Base-by-base conservation (phyloP, 2,329 filamentous ascomycete species). In the Alternaria sp. region DNA sequence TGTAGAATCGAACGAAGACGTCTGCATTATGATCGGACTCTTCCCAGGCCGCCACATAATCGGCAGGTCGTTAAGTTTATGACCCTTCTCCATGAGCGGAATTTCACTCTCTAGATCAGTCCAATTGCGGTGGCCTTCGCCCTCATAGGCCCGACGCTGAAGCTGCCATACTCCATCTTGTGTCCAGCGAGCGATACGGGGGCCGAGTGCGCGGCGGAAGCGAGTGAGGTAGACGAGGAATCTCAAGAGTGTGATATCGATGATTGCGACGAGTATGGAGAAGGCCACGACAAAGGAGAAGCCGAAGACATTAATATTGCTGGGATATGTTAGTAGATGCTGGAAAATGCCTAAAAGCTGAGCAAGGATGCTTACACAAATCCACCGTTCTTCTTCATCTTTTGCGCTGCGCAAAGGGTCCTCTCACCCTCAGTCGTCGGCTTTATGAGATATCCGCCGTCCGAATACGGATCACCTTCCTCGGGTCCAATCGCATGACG, bases 141-240 rank as follows among this genome's bases (percentile, higher is more conserved):
- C 59, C 16, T 72, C 68, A 52, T 69, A 69, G 1, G 67, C 71
- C n/a, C 71, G 61, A 4, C 68, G 62, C 41, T 74, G 71, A 2
- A 72, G 56, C 22, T 74, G 70, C 51, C 67, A 69, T 1, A 74
- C 41, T 12, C 71, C 71, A 34, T 74, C 70, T 54, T 72, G 68
- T 16, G 71, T 65, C 71, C 71, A 72, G 26, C 70, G 59, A 6
- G 69, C 70, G 36, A 72, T 65, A 16, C 66, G 61, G 0, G 69
- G 70, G 1, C 63, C 63, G 8, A 74, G 51, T 1, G 62, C 65
- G 6, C 24, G 20, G 2, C 70, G 54, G 20, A 68, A 71, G 8
- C 38, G 51, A 5, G 30, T 51, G 5, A 68, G 36, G 51, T 56
- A 70, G 32, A 74, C 61, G 43, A 69, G 60, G 36, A 74, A 59